Evolutionary conservation across 768 basidiomycete species (phyloP), one percentile per base, ranked within the genome.

Genomic region (Trametes maxima): DNA sequence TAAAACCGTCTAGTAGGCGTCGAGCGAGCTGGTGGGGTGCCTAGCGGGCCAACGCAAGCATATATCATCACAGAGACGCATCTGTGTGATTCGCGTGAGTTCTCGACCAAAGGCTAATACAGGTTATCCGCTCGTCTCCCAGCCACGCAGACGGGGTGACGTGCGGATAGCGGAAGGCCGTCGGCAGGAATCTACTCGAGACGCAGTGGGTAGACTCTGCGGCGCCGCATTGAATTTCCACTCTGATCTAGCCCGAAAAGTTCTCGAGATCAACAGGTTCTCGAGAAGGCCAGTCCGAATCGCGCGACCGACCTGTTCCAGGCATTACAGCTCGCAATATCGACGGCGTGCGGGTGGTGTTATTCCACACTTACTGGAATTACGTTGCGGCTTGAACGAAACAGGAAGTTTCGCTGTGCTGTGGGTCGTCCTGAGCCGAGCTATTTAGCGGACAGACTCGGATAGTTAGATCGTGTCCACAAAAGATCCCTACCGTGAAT

Each of bases 21-120:
- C 21, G 40, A 58, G 33, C 24, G 37, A 19, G 39, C 12, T 58
- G 48, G 36, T 42, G 57, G 36, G 42, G 40, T 8, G 8, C 36
- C 40, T 24, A 33, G 28, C 5, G 47, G 40, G 4, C 21, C 7
- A 25, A 33, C 16, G 28, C 48, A 39, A 45, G 22, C 48, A 50
- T 58, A 58, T 58, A 58, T 58, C 57, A 50, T 58, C 25, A 47
- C 50, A 47, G 57, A 58, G 57, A 58, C 48, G 19, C 43, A 43
- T 50, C 48, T 40, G 48, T 39, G 37, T 39, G 37, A 25, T 14
- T 14, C 19, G 28, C 22, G 25, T 13, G 11, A 22, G 57, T 21
- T 58, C 57, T 51, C 40, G 57, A 50, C 57, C 46, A 24, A 17
- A 22, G 48, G 40, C 57, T 33, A 44, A 50, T 10, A 42, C 10